Base-by-base conservation (phyloP, 441 rosid genomes). In the Codiaeum variegatum region DNA sequence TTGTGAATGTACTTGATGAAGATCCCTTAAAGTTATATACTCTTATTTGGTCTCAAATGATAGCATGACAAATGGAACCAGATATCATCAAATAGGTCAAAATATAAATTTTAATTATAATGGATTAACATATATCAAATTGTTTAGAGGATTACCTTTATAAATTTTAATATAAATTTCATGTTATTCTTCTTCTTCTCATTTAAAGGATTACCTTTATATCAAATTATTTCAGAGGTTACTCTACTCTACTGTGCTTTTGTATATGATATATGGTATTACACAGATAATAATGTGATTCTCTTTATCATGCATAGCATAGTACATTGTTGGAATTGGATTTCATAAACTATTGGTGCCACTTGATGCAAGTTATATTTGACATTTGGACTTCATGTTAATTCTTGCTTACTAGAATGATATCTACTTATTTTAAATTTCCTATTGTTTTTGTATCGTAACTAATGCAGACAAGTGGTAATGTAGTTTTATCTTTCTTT, bases 51-150 rank as follows among this genome's bases (percentile, higher is more conserved):
- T 83, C 95, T 74, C 85, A 98, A 65, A 84, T 95, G 16, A 24
- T 93, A 81, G 97, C 98, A 63, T 95, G 97, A 76, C 99, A 93
- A 81, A 93, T 95, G 99, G 94, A 91, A 85, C 88, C 97, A 58
- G 86, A 85, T 69, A 82, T 73, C 28, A 62, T 85, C 77, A 90
- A 82, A 70, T 97, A 89, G 97, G 99, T 95, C 73, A 65, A 82
- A 44, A 72, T 55, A 21, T 34, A 63, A 64, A 69, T 75, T 19
- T 55, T 40, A 24, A 26, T 46, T 46, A n/a, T 5, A 46, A 46
- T 16, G n/a, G n/a, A n/a, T n/a, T n/a, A n/a, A n/a, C n/a, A n/a
- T n/a, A n/a, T n/a, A n/a, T n/a, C n/a, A n/a, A n/a, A n/a, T n/a
- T n/a, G n/a, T n/a, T n/a, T n/a, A n/a, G n/a, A n/a, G n/a, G n/a